These are phyloP conservation scores for Hygrocybe coccinea DNA, from an alignment of 768 basidiomycete species.

Conservation along the genomic window DNA sequence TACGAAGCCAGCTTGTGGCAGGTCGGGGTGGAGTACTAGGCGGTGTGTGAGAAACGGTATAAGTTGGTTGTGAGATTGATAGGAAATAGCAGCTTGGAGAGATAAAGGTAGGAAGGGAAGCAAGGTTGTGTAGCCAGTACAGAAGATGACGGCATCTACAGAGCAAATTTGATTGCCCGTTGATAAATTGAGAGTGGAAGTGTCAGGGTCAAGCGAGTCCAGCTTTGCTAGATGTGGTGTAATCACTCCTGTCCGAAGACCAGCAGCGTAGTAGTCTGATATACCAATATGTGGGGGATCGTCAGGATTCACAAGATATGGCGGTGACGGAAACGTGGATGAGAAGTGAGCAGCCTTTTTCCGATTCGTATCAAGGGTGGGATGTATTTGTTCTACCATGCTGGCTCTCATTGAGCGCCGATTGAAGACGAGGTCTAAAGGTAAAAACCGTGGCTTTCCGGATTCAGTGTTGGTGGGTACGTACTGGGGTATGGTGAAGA, in stretches of 20 bases:
- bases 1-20: background rate
- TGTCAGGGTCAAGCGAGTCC: background rate
- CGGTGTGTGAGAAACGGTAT: background rate
- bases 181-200: background rate
- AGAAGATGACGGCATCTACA: background rate
- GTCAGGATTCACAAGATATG: background rate
- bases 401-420: background rate
- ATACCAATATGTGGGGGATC: background rate
- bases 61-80: background rate
- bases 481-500: background rate
- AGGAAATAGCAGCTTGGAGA: background rate
- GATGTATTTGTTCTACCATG: background rate
- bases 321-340: background rate
- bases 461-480: background rate
- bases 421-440: background rate
- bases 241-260: background rate
- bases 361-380: background rate
- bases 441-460: background rate
- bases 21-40: background rate
- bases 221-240: background rate
- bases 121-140: background rate
- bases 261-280: background rate
- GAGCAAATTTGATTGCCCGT: background rate
- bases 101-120: background rate
- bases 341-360: background rate